These are phyloP conservation scores for Gossypium turneri DNA, from an alignment of 345 rosid species.

Conservation along the genomic window DNA sequence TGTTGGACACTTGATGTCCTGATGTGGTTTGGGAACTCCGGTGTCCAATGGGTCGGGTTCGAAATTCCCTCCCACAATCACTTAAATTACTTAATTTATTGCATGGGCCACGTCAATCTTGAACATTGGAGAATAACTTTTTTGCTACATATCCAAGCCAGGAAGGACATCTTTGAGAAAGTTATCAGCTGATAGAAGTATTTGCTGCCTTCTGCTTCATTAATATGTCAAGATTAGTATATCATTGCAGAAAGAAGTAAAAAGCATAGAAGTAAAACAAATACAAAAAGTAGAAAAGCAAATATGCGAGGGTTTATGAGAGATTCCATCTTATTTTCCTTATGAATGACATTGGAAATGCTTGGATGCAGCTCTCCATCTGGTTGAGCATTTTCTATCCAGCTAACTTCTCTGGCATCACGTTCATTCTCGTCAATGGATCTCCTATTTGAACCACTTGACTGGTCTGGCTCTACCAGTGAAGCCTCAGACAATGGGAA, in stretches of 20 bases:
- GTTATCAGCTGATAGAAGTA: neutral
- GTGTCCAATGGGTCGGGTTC: no score
- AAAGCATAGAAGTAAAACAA: slow-evolving; percentile 12
- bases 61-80: no score
- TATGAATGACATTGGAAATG: neutral
- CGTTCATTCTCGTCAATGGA: neutral
- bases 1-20: no score
- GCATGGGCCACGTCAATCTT: no score
- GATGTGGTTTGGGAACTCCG: no score
- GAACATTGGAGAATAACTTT: no score
- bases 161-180: neutral
- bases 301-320: neutral
- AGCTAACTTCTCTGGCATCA: neutral
- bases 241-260: neutral
- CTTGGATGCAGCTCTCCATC: slow-evolving; percentile 9
- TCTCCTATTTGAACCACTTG: neutral
- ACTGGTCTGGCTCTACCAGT: neutral
- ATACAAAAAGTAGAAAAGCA: neutral
- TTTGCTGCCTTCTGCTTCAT: neutral
- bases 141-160: no score
- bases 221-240: neutral
- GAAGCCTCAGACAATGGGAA: neutral
- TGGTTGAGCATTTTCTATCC: neutral
- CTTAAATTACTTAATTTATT: no score
- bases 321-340: slow-evolving; percentile 7